Conservation (phyloP, 2,329 filamentous ascomycete species). For the Incumbomyces delicatus region DNA sequence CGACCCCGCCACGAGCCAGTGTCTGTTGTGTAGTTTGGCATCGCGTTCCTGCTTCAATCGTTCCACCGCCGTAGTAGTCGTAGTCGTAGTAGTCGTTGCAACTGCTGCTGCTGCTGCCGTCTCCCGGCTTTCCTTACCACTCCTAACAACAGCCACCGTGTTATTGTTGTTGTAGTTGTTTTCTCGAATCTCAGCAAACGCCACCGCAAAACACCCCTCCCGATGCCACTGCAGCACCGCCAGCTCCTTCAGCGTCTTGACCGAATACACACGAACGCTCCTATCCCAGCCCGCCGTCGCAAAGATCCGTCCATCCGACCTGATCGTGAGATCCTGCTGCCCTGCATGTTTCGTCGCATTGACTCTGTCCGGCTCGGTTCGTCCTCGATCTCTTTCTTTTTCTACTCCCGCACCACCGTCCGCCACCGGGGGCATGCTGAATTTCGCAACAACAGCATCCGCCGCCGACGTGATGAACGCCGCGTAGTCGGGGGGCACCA, state of each 20-base stretch:
- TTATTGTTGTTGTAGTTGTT: background rate
- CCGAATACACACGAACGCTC: constrained; percentile 68
- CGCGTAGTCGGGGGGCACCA: constrained; percentile 39
- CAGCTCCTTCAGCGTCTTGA: constrained; percentile 71
- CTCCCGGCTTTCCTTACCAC: background rate
- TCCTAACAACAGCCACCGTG: no score
- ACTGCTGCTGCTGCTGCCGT: constrained; percentile 4
- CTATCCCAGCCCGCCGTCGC: constrained; percentile 91
- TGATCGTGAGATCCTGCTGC: constrained; percentile 69
- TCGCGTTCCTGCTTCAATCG: constrained; percentile 56
- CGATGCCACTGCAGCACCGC: constrained; percentile 93
- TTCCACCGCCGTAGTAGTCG: constrained; percentile 23
- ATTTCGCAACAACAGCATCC: constrained; percentile 68
- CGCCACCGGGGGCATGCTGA: constrained; percentile 58
- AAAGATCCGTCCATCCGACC: constrained; percentile 72
- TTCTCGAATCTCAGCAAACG: constrained; percentile 49
- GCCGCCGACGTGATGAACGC: constrained; percentile 73
- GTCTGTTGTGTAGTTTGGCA: constrained; percentile 56
- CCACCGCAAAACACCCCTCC: constrained; percentile 72
- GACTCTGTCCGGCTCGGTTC: constrained; percentile 45
- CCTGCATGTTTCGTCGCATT: constrained; percentile 79
- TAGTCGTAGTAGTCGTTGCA: constrained; percentile 11
- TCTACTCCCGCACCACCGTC: no score
- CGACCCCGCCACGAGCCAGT: constrained; percentile 83
- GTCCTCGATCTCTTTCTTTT: no score